These are phyloP conservation scores for Collybia sordida DNA, from an alignment of 768 basidiomycete genomes.

Conservation along the genomic window DNA sequence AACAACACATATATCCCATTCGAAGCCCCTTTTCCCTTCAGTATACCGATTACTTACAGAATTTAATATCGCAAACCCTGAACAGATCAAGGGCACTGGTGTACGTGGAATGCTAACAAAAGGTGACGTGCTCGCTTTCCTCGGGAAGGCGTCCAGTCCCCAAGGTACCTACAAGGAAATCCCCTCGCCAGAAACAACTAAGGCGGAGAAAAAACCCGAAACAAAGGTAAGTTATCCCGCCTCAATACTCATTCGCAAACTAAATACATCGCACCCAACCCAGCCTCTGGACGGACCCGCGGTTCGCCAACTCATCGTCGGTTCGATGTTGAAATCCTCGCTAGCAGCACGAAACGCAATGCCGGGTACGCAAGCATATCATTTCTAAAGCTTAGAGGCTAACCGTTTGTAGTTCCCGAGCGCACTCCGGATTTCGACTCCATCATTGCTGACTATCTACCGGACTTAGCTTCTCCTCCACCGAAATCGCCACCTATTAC, in stretches of 20 bases:
- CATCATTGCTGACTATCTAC: constrained; percentile 72
- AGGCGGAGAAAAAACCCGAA: constrained; percentile 31
- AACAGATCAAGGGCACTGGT: constrained; percentile 84
- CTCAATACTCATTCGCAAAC: neutral
- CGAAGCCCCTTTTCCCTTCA: constrained; percentile 85
- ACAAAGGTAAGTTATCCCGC: constrained; percentile 22
- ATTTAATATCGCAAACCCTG: constrained; percentile 55
- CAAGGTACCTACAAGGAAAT: constrained; percentile 69
- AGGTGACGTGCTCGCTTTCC: constrained; percentile 86
- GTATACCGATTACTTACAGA: constrained; percentile 80
- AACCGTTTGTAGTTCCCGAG: constrained; percentile 32
- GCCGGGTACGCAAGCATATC: constrained; percentile 32
- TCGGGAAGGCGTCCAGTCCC: constrained; percentile 81
- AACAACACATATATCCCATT: constrained; percentile 44
- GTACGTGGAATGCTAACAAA: constrained; percentile 94
- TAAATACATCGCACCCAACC: constrained; percentile 1
- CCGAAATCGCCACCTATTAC: constrained; percentile 18
- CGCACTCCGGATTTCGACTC: constrained; percentile 65
- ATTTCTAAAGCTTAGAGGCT: constrained; percentile 6
- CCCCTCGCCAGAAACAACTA: constrained; percentile 27
- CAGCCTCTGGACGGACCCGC: constrained; percentile 63
- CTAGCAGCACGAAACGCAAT: constrained; percentile 45
- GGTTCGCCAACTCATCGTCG: constrained; percentile 65
- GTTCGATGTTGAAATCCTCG: constrained; percentile 55
- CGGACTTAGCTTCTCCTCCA: constrained; percentile 21